Evolutionary conservation across 2,329 filamentous ascomycete species (phyloP).

Genomic region (Trichoderma endophyticum): DNA sequence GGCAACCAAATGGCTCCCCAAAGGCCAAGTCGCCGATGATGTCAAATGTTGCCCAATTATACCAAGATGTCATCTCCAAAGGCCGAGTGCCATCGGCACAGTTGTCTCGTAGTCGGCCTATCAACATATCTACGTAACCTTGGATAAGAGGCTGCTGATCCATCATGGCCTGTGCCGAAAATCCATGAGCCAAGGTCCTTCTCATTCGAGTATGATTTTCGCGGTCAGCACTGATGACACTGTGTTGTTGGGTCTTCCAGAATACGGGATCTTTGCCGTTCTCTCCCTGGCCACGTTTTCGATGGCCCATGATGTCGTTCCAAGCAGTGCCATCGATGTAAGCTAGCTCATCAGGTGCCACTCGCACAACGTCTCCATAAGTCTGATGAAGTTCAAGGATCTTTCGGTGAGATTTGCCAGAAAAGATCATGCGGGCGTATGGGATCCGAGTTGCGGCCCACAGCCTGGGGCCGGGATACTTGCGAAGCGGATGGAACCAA

Average conservation of each 20-base stretch:
- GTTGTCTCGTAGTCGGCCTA: constrained; percentile 24
- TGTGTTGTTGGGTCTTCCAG: background rate
- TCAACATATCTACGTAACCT: constrained; percentile 28
- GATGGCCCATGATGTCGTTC: constrained; percentile 23
- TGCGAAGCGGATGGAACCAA: constrained; percentile 17
- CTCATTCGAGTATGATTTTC: constrained; percentile 26
- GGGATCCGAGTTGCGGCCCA: constrained; percentile 4
- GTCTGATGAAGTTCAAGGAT: background rate
- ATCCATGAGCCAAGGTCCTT: constrained; percentile 27
- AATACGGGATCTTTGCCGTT: constrained; percentile 17
- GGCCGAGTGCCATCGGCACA: constrained; percentile 10
- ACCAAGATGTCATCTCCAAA: constrained; percentile 29
- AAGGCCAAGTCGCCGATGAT: constrained; percentile 31
- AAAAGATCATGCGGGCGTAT: background rate
- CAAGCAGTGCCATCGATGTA: constrained; percentile 13
- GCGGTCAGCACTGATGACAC: constrained; percentile 22
- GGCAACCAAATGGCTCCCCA: constrained; percentile 29
- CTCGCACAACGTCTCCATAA: constrained; percentile 12
- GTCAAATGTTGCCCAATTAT: constrained; percentile 31
- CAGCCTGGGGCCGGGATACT: constrained; percentile 7
- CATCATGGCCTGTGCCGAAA: constrained; percentile 29
- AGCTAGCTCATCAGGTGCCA: constrained; percentile 5
- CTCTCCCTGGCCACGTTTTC: constrained; percentile 19
- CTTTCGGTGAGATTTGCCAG: background rate
- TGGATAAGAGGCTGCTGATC: constrained; percentile 31